Evolutionary conservation across 352 stramenopile species (phyloP).

Genomic region (Globisporangium nunn): DNA sequence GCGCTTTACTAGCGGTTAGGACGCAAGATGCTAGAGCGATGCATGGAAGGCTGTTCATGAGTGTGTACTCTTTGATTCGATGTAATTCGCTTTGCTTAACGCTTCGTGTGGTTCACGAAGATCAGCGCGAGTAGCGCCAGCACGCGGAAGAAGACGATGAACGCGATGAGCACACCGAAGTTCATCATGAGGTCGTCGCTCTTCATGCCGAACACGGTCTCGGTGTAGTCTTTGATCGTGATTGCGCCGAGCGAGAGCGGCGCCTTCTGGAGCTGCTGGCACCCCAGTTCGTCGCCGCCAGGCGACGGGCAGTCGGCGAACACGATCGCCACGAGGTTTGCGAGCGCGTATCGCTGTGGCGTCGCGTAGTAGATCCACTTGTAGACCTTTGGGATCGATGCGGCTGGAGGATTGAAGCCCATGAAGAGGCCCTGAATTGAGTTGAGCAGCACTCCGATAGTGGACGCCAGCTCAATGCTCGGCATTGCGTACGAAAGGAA

Average conservation of each 20-base stretch:
- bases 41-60: too few relatives aligned
- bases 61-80: too few relatives aligned
- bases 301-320: constrained; percentile 32
- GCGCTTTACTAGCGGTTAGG: too few relatives aligned
- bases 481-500: constrained; percentile 47
- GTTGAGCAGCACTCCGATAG: constrained; percentile 12
- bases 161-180: constrained; percentile 19
- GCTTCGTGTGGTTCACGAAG: constrained; percentile 25
- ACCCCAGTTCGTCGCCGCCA: constrained; percentile 21
- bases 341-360: constrained; percentile 29
- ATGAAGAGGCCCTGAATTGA: constrained; percentile 17
- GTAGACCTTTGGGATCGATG: constrained; percentile 28
- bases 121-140: constrained; percentile 26
- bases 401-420: constrained; percentile 34
- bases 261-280: not conserved
- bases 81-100: not conserved
- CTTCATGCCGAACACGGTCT: constrained; percentile 25
- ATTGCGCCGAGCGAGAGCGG: constrained; percentile 10
- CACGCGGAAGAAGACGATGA: constrained; percentile 36
- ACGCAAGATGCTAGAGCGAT: too few relatives aligned
- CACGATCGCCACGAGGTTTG: constrained; percentile 29
- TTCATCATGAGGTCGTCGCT: constrained; percentile 12
- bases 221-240: constrained; percentile 27
- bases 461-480: constrained; percentile 18
- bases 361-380: constrained; percentile 34